Base-by-base conservation (phyloP, 1,284 basidiomycete species). In the Marasmius sp. region DNA sequence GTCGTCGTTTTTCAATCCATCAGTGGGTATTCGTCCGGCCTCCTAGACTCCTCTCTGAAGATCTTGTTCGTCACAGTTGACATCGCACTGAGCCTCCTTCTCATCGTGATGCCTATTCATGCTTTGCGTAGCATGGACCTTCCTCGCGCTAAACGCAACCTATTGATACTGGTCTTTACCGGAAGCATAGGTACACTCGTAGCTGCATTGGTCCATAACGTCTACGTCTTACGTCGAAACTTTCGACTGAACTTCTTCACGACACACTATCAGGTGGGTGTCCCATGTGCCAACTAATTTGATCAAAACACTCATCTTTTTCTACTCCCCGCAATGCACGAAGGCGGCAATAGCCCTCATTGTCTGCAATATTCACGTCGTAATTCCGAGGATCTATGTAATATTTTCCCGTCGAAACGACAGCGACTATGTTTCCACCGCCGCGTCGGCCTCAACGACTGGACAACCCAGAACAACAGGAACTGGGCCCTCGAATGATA, bases 1-100 rank as follows among this genome's bases (percentile, higher is more conserved):
- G 34, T 54, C 12, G 52, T 6, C 16, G 37, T 33, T 16, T 6
- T 54, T 18, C 52, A 54, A 2, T 37, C 52, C n/a, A 36, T 36
- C n/a, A 36, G 52, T 54, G 8, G n/a, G 34, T 34, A 34, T 18
- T 8, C 34, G 33, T 34, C 38, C 34, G 14, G 7, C 16, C 52
- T 37, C 52, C 39, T 20, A 11, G 48, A 48, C 6, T 34, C 27
- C 41, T 10, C 33, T 4, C 18, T 51, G 11, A 49, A 4, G 11
- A 16, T 60, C 14, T 50, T 20, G 16, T 34, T 53, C 34, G 34
- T 39, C 27, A 27, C 27, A 67, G 65, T 54, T 43, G 66, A 69
- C 45, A 27, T 67, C 6, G 36, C 61, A 11, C 59, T 52, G 7
- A 67, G 68, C 54, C n/a, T 64, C 4, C 62, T 66, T 60, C 64